Base-by-base conservation (phyloP, 2,329 filamentous ascomycete genomes). In the Sclerotiophoma versabilis region DNA sequence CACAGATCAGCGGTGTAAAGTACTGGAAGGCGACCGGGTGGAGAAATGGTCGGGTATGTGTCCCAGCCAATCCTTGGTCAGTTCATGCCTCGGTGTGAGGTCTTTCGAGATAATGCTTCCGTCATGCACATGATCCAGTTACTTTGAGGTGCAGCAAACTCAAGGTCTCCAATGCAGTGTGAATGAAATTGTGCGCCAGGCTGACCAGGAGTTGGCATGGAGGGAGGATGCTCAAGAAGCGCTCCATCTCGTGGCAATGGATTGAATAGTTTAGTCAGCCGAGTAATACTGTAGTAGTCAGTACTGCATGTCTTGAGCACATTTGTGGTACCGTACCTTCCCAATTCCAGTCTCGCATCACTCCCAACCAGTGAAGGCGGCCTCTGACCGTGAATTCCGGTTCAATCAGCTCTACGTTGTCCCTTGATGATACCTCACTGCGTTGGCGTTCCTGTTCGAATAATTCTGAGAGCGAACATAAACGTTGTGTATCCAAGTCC, bases 341-440 rank as follows among this genome's bases (percentile, higher is more conserved):
- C 87, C 87, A 90, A n/a, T 80, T 77, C 85, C 85, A 88, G 62
- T 89, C 87, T 58, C 82, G 83, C 87, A 90, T 90, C 34, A 90
- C 86, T 30, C 86, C 84, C 8, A 88, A 77, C 87, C 87, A 90
- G 72, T 90, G 87, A 65, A 88, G 73, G 38, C 79, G 79, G 3
- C 87, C 87, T 58, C 84, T 81, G n/a, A 90, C 85, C 3, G 86
- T 88, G 65, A 84, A 82, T 44, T 87, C 84, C 48, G 77, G 77
- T 55, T 87, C 83, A 57, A 85, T 77, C 34, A 79, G 75, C 54
- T 75, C 74, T 8, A 63, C 66, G 19, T 58, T 52, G 5, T 52
- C 27, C 15, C 66, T 62, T 0, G 58, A 45, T 19, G 51, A 43
- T 10, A 42, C 39, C 12, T 52, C 59, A 4, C 47, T 43, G 7